Evolutionary conservation across 331 rosid species (phyloP).

Genomic region (Telfairia occidentalis): DNA sequence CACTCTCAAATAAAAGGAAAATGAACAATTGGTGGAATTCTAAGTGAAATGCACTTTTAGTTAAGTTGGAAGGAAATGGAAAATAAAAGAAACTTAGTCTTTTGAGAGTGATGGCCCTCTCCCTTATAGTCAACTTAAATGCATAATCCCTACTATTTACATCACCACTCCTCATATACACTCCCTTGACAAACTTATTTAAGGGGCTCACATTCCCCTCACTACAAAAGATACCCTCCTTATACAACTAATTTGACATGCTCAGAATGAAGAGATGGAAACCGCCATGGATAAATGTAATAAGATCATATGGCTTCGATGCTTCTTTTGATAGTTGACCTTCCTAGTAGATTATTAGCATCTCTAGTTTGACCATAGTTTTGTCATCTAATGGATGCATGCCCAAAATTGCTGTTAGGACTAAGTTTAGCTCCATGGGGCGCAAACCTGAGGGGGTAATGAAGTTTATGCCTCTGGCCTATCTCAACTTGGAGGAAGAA

Average conservation of each 20-base stretch:
- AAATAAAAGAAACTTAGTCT: neutral
- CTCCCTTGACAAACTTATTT: neutral
- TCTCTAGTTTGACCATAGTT: too few relatives aligned
- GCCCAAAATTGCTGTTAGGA: too few relatives aligned
- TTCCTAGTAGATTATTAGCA: neutral
- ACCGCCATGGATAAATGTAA: neutral
- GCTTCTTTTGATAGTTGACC: neutral
- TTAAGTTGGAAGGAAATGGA: neutral
- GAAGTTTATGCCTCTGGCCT: too few relatives aligned
- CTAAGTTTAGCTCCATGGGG: too few relatives aligned
- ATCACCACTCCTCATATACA: neutral
- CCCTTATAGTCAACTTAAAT: neutral
- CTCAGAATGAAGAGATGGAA: neutral
- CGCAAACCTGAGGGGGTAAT: too few relatives aligned
- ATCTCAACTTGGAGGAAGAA: too few relatives aligned
- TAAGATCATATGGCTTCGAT: neutral
- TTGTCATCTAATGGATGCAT: too few relatives aligned
- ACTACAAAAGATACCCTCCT: neutral
- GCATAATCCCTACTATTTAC: neutral
- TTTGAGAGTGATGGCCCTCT: neutral
- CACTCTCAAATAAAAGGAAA: constrained; percentile 2
- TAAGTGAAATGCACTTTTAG: neutral
- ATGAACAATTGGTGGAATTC: neutral
- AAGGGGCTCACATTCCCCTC: neutral
- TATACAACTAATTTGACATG: neutral